Percentiles rank a stretch among this genome's conserved stretches.
Evolutionary conservation across 768 basidiomycete species (phyloP).

Genomic region (Collybia nuda): DNA sequence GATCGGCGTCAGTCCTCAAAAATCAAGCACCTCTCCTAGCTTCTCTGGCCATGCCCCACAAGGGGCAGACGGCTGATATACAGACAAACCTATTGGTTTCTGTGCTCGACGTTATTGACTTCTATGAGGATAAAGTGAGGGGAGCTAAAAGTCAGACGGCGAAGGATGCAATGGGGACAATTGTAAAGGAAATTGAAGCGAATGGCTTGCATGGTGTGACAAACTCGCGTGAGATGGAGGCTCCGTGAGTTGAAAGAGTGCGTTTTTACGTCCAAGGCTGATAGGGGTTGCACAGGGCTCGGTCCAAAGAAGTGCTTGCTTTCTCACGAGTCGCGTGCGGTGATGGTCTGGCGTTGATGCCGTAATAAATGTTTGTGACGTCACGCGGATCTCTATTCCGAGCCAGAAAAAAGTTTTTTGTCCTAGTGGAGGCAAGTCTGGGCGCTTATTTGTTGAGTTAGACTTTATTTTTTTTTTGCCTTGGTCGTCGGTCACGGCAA

Average conservation of each 20-base stretch:
- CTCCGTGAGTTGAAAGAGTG: conserved; percentile 41
- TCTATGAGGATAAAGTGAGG: conserved; percentile 54
- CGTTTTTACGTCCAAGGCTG: conserved; percentile 13
- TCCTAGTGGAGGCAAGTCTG: conserved; percentile 14
- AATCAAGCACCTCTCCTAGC: conserved; percentile 48
- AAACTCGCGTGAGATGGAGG: conserved; percentile 27
- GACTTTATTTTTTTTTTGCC: conserved; percentile 3
- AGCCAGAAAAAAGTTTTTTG: conserved; percentile 47
- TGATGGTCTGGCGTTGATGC: conserved; percentile 58
- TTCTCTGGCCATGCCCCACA: conserved; percentile 32
- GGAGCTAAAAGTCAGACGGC: conserved; percentile 44
- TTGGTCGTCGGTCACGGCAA: conserved; percentile 7
- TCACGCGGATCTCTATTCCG: conserved; percentile 29
- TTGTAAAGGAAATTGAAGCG: conserved; percentile 61
- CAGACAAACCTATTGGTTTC: conserved; percentile 38
- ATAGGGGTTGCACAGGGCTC: conserved; percentile 34
- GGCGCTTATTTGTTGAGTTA: conserved; percentile 6
- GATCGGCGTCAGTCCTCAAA: conserved; percentile 47
- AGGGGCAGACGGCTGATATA: conserved; percentile 25
- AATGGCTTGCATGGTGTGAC: conserved; percentile 52
- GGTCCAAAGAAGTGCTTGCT: conserved; percentile 48
- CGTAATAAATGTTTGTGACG: conserved; percentile 26
- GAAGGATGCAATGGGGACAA: conserved; percentile 53
- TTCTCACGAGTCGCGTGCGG: conserved; percentile 55
- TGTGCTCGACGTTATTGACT: conserved; percentile 43